Evolutionary conservation across 768 basidiomycete genomes (phyloP).

Genomic region (Suillus alpinus): DNA sequence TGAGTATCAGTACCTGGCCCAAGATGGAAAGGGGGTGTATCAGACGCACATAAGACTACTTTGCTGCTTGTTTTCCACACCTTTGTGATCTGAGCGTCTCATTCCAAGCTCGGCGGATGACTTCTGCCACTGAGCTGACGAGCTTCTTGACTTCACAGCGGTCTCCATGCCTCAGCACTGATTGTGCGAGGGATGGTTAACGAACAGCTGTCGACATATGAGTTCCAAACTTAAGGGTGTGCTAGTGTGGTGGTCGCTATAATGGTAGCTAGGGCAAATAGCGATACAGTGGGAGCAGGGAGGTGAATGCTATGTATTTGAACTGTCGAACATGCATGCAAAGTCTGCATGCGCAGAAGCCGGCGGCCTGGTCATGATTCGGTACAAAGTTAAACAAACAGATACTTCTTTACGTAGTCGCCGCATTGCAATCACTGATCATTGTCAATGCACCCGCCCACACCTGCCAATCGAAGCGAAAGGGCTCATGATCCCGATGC

Average conservation of each 20-base stretch:
- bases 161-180: not conserved
- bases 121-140: not conserved
- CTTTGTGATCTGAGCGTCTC: slow-evolving; percentile 86
- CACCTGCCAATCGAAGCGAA: slow-evolving; percentile 6
- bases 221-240: not conserved
- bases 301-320: too few species aligned
- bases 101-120: not conserved
- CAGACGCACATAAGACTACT: slow-evolving; percentile 80
- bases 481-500: slow-evolving; percentile 47
- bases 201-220: not conserved
- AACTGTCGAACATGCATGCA: too few species aligned
- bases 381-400: not conserved
- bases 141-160: not conserved
- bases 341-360: too few species aligned
- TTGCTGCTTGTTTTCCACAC: slow-evolving; percentile 97
- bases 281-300: not conserved
- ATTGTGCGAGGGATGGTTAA: not conserved
- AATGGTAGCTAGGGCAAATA: not conserved
- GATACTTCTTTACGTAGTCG: not conserved
- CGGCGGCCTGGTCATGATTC: too few species aligned
- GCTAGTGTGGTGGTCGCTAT: not conserved
- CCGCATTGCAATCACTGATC: not conserved
- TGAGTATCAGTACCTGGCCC: not conserved
- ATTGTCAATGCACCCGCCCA: slow-evolving; percentile 1
- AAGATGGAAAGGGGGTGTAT: not conserved